Evolutionary conservation across 164 flowering plant species (phyloP), one percentile per base, ranked within the genome.

Genomic region (Vitis rotundifolia): DNA sequence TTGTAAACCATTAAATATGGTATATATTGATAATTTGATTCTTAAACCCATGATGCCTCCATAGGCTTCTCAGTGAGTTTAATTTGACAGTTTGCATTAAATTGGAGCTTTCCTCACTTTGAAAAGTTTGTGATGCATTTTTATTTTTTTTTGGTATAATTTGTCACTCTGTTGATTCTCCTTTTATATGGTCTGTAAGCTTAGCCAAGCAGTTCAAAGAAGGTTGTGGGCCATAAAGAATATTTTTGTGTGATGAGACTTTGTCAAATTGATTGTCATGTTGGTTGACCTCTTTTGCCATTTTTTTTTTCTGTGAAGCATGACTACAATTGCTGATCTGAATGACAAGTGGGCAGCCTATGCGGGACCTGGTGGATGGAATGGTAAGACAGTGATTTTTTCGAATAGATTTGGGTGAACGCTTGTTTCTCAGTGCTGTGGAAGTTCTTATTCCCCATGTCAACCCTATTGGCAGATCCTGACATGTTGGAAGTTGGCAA

Each of bases 361-460:
- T 87, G 99, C 99, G 0, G 98, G 99, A 62, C 97, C 99, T 59
- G 97, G 99, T 73, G 99, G 98, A 81, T 96, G 98, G 97, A 96
- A 96, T 85, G 99, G 99, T 96, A 86, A 72, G 72, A 44, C 44
- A 62, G 49, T 16, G 11, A 53, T 49, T n/a, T 54, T 50, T 14
- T 1, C 49, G 8, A 47, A 22, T 8, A 37, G 29, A 29, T 37
- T 68, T 61, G 44, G 56, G 13, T 62, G n/a, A 19, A 63, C 9
- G 44, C 28, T 3, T 53, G 61, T 2, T 53, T 50, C 3, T 49
- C 51, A 31, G 11, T 16, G 54, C 18, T 54, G 47, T 14, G 57
- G 5, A 11, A 12, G 51, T 26, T 48, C 26, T 31, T 47, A 14
- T 31, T 51, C 3, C 14, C 47, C 51, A 19, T 53, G 9, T 61